phyloP scores from a whole-genome alignment of 2,329 filamentous ascomycete genomes.

The Thyridium curvatum region DNA sequence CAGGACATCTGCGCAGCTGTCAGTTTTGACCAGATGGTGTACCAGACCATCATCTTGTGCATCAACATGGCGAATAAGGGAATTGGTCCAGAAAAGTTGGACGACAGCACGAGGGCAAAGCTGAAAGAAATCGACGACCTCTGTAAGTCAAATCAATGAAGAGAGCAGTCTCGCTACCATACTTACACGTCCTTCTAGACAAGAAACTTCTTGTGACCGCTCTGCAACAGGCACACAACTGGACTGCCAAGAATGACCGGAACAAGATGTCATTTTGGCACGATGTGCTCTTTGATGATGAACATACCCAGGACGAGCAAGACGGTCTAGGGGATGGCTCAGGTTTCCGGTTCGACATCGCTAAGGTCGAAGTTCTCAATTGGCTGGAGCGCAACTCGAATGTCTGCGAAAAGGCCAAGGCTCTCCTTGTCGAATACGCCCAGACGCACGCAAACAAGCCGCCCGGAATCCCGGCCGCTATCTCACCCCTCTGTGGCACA shows the following conservation, averaged over 20 bases:
- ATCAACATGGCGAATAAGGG: conserved; percentile 63
- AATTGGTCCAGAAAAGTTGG: conserved; percentile 57
- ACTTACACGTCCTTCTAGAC: conserved; percentile 31
- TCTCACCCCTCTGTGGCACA: conserved; percentile 48
- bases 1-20: conserved; percentile 61
- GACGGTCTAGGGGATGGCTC: conserved; percentile 46
- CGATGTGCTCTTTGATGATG: conserved; percentile 56
- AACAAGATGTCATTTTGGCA: conserved; percentile 68
- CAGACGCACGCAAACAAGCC: conserved; percentile 40
- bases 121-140: conserved; percentile 59
- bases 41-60: conserved; percentile 59
- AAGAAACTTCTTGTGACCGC: conserved; percentile 62
- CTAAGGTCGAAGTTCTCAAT: conserved; percentile 54
- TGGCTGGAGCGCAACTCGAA: conserved; percentile 57
- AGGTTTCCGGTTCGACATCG: conserved; percentile 47
- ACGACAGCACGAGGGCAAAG: conserved; percentile 50
- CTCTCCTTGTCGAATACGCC: conserved; percentile 49
- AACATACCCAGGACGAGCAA: conserved; percentile 40
- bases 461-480: conserved; percentile 42
- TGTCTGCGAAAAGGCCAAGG: conserved; percentile 49
- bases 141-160: conserved; percentile 35
- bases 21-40: conserved; percentile 59
- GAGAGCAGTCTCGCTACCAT: not conserved
- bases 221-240: conserved; percentile 62
- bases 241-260: conserved; percentile 62